Evolutionary conservation across 352 stramenopile genomes (phyloP).

Genomic region (Elongisporangium anandrum): DNA sequence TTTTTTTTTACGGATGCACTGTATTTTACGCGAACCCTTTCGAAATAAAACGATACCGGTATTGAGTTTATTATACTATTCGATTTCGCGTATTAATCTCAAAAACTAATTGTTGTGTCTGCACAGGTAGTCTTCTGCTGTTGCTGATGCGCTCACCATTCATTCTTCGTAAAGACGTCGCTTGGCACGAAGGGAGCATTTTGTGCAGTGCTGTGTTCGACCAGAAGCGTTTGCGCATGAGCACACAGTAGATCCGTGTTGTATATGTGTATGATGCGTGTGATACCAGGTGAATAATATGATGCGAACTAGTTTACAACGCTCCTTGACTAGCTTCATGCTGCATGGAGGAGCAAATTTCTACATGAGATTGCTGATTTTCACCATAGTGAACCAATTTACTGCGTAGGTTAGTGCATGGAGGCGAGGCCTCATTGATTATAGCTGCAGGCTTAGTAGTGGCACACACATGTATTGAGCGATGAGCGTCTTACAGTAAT

Average conservation of each 20-base stretch:
- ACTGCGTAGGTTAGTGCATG: background rate
- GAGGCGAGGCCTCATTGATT: background rate
- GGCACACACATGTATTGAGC: no score
- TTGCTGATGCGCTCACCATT: background rate
- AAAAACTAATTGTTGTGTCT: background rate
- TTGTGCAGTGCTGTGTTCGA: no score
- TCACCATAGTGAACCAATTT: conserved; percentile 3
- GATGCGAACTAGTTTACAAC: conserved; percentile 26
- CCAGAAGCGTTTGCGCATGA: no score
- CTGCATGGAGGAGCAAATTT: conserved; percentile 37
- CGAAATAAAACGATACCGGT: no score
- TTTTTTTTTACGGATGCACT: no score
- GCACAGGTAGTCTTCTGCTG: background rate
- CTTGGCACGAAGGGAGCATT: no score
- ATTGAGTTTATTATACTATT: background rate
- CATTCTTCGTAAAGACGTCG: background rate
- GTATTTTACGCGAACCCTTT: no score
- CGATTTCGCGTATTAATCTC: background rate
- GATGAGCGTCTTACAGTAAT: background rate
- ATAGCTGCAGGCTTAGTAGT: no score
- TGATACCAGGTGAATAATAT: conserved; percentile 13
- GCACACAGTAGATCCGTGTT: no score
- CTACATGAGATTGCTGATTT: conserved; percentile 48
- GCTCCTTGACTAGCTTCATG: conserved; percentile 30
- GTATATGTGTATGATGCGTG: background rate